Evolutionary conservation across 768 basidiomycete genomes (phyloP).

Genomic region (Candolleomyces eurysporus): DNA sequence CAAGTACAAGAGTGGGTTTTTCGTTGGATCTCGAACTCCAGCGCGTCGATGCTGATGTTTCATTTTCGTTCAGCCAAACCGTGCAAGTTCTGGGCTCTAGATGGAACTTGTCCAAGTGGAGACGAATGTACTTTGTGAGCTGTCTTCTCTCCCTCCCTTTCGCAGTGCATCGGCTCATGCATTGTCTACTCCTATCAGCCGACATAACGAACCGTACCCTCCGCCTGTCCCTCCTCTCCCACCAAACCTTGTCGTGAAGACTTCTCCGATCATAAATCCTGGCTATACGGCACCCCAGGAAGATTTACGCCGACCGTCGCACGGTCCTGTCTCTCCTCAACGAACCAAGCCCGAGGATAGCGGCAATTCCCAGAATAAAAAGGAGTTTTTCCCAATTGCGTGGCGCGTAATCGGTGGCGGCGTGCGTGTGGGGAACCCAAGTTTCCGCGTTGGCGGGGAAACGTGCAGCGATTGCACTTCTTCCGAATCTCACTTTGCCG

Average conservation of each 20-base stretch:
- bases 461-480: background rate
- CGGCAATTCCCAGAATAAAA: constrained; percentile 34
- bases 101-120: constrained; percentile 51
- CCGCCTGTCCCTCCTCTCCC: constrained; percentile 4
- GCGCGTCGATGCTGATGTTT: background rate
- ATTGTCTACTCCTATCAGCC: constrained; percentile 27
- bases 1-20: constrained; percentile 42
- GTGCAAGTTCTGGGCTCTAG: constrained; percentile 52
- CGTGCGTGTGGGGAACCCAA: constrained; percentile 54
- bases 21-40: background rate
- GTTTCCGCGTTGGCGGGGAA: background rate
- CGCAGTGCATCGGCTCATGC: background rate
- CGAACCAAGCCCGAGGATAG: constrained; percentile 20
- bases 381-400: constrained; percentile 59
- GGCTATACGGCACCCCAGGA: background rate
- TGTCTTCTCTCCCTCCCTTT: background rate
- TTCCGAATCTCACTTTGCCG: background rate
- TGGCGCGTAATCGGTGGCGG: constrained; percentile 82
- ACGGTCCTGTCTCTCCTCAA: constrained; percentile 2
- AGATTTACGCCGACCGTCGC: background rate
- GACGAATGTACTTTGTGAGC: constrained; percentile 60
- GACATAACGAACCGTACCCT: constrained; percentile 37
- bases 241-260: constrained; percentile 7
- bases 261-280: background rate
- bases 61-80: constrained; percentile 47